Base-by-base conservation (phyloP, 1,284 basidiomycete genomes). In the Malassezia slooffiae region DNA sequence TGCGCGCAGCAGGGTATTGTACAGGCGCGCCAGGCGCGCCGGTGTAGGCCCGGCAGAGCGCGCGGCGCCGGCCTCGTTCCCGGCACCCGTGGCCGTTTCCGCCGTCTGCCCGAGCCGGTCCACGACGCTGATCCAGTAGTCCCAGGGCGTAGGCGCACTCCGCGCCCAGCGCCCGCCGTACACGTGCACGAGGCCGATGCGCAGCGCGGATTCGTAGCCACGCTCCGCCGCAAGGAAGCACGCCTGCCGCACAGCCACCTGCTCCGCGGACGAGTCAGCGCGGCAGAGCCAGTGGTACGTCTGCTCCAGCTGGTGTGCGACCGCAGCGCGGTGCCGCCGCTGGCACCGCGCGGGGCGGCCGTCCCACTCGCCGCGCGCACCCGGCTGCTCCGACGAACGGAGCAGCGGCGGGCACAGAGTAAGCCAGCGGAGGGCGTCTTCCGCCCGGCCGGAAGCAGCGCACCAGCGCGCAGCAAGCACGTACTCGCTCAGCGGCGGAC, bases 401-500 rank as follows among this genome's bases (percentile, higher is more conserved):
- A n/a, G n/a, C n/a, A n/a, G n/a, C n/a, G n/a, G n/a, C 27, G 38
- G 38, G n/a, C 10, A 19, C 6, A 39, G 29, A 3, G n/a, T 12
- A 8, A 48, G 34, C 24, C 41, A 43, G 7, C 16, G 29, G 8
- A 39, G 16, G 17, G 41, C 46, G 5, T 26, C 28, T 8, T 28
- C 28, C 15, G 27, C 15, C 8, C 20, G 11, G 10, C 29, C 22
- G 13, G 16, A 16, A 11, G 46, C 46, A 5, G 32, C 46, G 13
- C 24, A 42, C 36, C 41, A 41, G 19, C 36, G 46, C 16, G 46
- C 40, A 2, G 36, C 41, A 15, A 24, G 15, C 11, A 26, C 27
- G 16, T 42, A 42, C 32, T 48, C 46, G 19, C 13, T 30, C n/a
- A 48, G 37, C 16, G 46, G 40, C 16, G 30, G 20, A 11, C 34